phyloP scores from a whole-genome alignment of 352 stramenopile genomes.

The Saprolegnia diclina region DNA sequence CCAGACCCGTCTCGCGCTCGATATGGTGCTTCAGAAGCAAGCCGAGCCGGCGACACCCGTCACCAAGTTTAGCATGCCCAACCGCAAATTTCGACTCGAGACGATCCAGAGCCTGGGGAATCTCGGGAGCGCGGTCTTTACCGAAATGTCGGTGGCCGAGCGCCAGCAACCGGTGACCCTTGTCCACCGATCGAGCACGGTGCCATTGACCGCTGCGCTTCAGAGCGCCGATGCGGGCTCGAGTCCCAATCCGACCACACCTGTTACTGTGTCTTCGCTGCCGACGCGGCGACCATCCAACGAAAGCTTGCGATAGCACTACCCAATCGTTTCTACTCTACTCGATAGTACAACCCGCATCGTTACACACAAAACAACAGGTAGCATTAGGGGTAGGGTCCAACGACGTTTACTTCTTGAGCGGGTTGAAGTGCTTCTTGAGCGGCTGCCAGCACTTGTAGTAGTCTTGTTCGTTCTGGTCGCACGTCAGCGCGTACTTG shows the following conservation, averaged over 20 bases:
- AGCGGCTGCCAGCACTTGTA: conserved; percentile 92
- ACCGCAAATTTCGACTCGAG: background rate
- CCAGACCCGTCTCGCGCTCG: conserved; percentile 11
- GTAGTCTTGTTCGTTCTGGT: conserved; percentile 88
- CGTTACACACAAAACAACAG: background rate
- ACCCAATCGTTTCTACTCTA: no score
- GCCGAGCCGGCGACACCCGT: background rate
- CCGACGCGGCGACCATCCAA: no score
- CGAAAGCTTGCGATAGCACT: no score
- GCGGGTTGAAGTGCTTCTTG: conserved; percentile 78
- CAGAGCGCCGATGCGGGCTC: no score
- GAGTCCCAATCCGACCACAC: no score
- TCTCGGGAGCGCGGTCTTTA: background rate
- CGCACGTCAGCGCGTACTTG: conserved; percentile 76
- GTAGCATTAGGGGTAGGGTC: background rate
- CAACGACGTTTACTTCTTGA: conserved; percentile 27
- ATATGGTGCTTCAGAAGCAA: conserved; percentile 13
- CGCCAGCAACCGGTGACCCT: no score
- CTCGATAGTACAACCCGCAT: no score
- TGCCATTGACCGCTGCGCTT: no score
- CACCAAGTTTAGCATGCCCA: background rate
- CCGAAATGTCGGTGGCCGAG: no score
- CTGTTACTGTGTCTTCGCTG: no score
- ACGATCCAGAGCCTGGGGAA: conserved; percentile 7
- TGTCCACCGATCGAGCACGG: no score